Conservation (phyloP, 148 eudicot genomes). For the Spergularia bocconei region DNA sequence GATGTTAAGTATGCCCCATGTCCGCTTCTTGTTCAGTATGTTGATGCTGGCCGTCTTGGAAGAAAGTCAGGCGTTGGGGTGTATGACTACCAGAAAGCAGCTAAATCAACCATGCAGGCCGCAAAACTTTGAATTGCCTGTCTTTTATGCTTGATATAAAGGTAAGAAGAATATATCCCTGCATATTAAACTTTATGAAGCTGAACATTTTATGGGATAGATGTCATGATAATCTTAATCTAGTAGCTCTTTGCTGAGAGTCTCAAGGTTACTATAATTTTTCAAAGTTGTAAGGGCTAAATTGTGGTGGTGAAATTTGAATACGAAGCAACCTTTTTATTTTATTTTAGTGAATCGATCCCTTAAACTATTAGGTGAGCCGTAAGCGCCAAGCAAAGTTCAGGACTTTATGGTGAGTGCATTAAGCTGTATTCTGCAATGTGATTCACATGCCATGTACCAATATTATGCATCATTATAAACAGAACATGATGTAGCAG, state of each 20-base stretch:
- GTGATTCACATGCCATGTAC: too few relatives aligned
- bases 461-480: neutral
- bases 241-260: neutral
- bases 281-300: too few relatives aligned
- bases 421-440: too few relatives aligned
- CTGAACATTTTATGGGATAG: neutral
- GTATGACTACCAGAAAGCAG: conserved; percentile 47
- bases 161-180: conserved; percentile 17
- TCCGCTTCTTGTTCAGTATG: conserved; percentile 88
- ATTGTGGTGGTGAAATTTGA: too few relatives aligned
- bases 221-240: neutral
- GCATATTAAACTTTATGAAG: neutral
- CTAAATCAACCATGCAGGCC: conserved; percentile 29
- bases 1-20: conserved; percentile 78
- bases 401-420: too few relatives aligned
- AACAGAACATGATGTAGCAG: neutral
- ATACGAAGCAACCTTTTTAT: too few relatives aligned
- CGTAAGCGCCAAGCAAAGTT: too few relatives aligned
- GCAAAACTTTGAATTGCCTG: conserved; percentile 41
- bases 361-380: too few relatives aligned
- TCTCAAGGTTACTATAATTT: neutral
- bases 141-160: conserved; percentile 1
- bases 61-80: conserved; percentile 77
- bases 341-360: too few relatives aligned
- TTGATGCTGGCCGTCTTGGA: conserved; percentile 89